Base-by-base conservation (phyloP, 257 asterid species). In the Solanum okadae region DNA sequence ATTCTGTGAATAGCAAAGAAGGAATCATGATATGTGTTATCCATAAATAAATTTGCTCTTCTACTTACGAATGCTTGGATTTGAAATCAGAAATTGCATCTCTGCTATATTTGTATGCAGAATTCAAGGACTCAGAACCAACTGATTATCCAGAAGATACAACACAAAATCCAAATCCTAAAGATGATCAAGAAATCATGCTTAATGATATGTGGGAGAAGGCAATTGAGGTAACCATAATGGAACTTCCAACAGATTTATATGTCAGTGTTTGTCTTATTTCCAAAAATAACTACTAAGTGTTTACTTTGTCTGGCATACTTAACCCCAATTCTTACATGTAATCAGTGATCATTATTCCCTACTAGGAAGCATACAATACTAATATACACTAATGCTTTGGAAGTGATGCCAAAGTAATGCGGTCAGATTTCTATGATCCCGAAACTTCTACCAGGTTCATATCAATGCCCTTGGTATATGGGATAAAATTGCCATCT, bases 191-290 rank as follows among this genome's bases (percentile, higher is more conserved):
- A 46, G 95, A 94, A 83, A 93, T 90, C 87, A 91, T 92, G 90
- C 93, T 90, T 86, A 88, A 92, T 81, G 93, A 79, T 85, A 65
- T 88, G 65, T 91, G 92, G 91, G 93, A 91, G 67, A 87, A 85
- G 27, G 90, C 88, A 90, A 90, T 86, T 86, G 89, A 91, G 78
- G 98, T 95, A 88, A 93, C 95, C 86, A 49, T 52, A 31, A 44
- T 81, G 15, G 22, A 82, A 40, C 44, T 20, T 18, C 33, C 35
- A 34, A 61, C 85, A 52, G 18, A 56, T 59, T 23, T 18, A 15
- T 86, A 42, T 89, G 84, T 52, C 73, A 5, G 38, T 72, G 76
- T 72, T 77, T 31, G 52, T 31, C 23, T 59, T 37, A 14, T 38
- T 34, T 76, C 34, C 8, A 23, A 49, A 73, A 9, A n/a, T 46